Evolutionary conservation across 345 rosid species (phyloP).

Genomic region (Cochlearia excelsa): DNA sequence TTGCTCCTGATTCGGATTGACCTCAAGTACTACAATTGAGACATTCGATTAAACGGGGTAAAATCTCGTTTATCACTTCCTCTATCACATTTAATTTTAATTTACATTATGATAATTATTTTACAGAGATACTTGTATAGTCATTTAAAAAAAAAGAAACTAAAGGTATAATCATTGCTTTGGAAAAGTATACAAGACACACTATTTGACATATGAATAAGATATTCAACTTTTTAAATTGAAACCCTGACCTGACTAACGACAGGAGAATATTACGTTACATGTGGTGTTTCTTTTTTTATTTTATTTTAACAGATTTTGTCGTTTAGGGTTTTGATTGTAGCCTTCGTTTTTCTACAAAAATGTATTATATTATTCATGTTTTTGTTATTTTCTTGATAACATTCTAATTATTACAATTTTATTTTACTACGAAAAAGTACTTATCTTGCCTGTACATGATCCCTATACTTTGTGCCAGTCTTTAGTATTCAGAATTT

Average conservation of each 20-base stretch:
- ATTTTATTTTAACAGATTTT: conserved; percentile 5
- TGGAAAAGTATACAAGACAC: conserved; percentile 13
- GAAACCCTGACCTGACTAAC: conserved; percentile 5
- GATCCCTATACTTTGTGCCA: conserved; percentile 19
- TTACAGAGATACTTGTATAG: no score
- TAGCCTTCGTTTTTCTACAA: conserved; percentile 3
- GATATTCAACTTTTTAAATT: neutral
- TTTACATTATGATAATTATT: no score
- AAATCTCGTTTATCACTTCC: no score
- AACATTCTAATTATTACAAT: neutral
- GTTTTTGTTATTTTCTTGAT: no score
- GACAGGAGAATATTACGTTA: conserved; percentile 25
- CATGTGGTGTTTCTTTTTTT: conserved; percentile 21
- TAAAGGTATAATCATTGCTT: conserved; percentile 20
- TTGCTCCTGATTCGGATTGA: no score
- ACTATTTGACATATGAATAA: conserved; percentile 19
- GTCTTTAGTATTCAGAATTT: no score
- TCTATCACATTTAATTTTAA: no score
- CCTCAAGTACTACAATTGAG: no score
- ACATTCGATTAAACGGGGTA: no score
- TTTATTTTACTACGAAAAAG: neutral
- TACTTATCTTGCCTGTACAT: conserved; percentile 22
- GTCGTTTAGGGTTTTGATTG: conserved; percentile 18
- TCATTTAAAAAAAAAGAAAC: no score
- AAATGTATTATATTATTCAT: neutral